These are phyloP conservation scores for Aspergillus arachidicola DNA, from an alignment of 2,329 filamentous ascomycete species.

Conservation along the genomic window DNA sequence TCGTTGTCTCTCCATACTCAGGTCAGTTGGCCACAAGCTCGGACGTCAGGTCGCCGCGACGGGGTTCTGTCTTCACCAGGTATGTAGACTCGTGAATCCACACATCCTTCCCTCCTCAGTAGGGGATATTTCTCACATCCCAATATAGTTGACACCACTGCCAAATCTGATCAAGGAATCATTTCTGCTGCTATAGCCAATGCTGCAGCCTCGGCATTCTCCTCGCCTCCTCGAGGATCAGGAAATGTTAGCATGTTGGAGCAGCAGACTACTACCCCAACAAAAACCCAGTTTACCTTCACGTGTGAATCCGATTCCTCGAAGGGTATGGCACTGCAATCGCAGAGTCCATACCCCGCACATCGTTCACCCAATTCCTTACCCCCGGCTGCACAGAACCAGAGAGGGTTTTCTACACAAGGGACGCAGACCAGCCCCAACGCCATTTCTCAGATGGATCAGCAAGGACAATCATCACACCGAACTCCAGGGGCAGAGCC, in stretches of 20 bases:
- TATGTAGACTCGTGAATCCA: constrained; percentile 20
- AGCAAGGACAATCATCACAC: constrained; percentile 33
- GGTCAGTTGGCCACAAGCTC: constrained; percentile 56
- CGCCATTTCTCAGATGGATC: constrained; percentile 41
- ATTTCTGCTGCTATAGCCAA: constrained; percentile 92
- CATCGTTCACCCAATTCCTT: constrained; percentile 37
- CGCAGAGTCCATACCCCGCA: constrained; percentile 51
- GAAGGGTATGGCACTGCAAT: constrained; percentile 75
- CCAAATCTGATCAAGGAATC: constrained; percentile 68
- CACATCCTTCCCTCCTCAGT: constrained; percentile 20
- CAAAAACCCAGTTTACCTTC: constrained; percentile 92
- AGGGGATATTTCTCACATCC: constrained; percentile 17
- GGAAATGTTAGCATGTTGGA: constrained; percentile 79
- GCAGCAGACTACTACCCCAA: constrained; percentile 67
- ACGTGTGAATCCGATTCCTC: constrained; percentile 90
- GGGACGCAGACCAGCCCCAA: constrained; percentile 60
- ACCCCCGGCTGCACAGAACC: constrained; percentile 33
- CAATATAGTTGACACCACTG: constrained; percentile 37
- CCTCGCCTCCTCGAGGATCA: constrained; percentile 63
- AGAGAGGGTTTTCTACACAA: constrained; percentile 53
- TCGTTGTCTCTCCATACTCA: constrained; percentile 63
- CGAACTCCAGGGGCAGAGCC: constrained; percentile 46
- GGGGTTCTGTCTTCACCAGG: constrained; percentile 48
- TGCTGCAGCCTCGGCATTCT: constrained; percentile 72
- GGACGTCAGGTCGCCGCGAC: constrained; percentile 52